Evolutionary conservation across 768 basidiomycete genomes (phyloP), one percentile per base, ranked within the genome.

Genomic region (Boletus rubescentipes): DNA sequence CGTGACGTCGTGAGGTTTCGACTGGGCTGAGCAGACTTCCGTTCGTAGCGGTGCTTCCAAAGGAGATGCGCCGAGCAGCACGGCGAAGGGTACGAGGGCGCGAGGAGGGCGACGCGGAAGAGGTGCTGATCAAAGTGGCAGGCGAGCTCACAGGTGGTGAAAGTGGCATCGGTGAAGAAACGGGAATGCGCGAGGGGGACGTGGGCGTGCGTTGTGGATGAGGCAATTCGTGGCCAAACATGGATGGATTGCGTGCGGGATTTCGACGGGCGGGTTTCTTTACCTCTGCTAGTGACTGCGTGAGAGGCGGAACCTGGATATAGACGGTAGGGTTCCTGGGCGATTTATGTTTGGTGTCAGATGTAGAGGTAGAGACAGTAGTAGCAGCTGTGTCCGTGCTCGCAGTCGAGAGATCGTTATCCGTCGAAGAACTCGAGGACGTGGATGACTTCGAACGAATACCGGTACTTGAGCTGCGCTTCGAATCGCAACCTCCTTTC

Each of bases 181-280:
- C 54, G 1, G 66, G 68, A 41, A 71, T 67, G 23, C 67, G 69
- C 2, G 69, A 62, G 9, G 69, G 69, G 15, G 66, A 62, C 14
- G 67, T 44, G 21, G 72, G 66, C 6, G 71, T 72, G 30, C 65
- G 61, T 46, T 75, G 73, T 26, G 78, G 71, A 43, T 68, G 73
- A 35, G 84, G 85, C 34, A 87, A 75, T 66, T 87, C 87, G 51
- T 75, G 77, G 36, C 85, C 87, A 59, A 87, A 80, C 61, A 85
- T 85, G 61, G 81, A 85, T 32, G 84, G 84, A 57, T 84, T 86
- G 49, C 81, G 79, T 59, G 77, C 75, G 32, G 78, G 64, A 59
- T 80, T 84, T 75, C 74, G 61, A 67, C 63, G 61, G 61, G 59
- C 55, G 54, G 62, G 49, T 59, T 71, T 66, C 60, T 73, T 72